Evolutionary conservation across 176 grass and related monocot genomes (phyloP).

Genomic region (Aechmea fasciata): DNA sequence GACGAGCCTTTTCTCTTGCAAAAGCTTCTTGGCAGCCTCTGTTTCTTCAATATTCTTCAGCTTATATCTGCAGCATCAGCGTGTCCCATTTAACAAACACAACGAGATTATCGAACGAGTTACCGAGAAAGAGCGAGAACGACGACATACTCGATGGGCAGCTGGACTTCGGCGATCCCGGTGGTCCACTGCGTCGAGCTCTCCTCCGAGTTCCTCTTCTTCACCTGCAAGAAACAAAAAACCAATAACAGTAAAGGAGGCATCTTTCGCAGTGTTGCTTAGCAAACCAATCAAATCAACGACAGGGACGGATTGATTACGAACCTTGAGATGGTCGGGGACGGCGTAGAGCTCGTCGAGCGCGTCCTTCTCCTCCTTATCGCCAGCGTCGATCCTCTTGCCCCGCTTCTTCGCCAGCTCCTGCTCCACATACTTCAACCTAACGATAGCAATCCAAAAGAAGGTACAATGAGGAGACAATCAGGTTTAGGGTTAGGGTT

Average conservation of each 20-base stretch:
- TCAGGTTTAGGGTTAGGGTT: too few species aligned
- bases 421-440: conserved; percentile 91
- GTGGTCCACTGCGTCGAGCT: conserved; percentile 98
- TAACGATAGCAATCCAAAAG: conserved; percentile 22
- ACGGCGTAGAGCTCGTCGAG: conserved; percentile 66
- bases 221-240: conserved; percentile 48
- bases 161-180: conserved; percentile 79
- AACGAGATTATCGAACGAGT: not conserved
- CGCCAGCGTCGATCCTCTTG: conserved; percentile 47
- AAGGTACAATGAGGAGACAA: not conserved
- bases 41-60: conserved; percentile 97
- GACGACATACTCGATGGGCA: conserved; percentile 60
- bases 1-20: conserved; percentile 89
- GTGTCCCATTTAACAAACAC: not conserved
- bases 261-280: too few species aligned
- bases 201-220: conserved; percentile 91
- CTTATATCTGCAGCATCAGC: conserved; percentile 54
- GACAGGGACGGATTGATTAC: too few species aligned
- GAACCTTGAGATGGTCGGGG: conserved; percentile 89
- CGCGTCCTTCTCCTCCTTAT: conserved; percentile 70
- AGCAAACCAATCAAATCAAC: not conserved
- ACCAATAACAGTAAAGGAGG: not conserved
- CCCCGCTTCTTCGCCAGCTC: conserved; percentile 75
- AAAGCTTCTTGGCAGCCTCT: conserved; percentile 80
- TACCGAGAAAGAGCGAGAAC: conserved; percentile 1